These are phyloP conservation scores for Mycosarcoma mackinlayi DNA, from an alignment of 1,284 basidiomycete species.

Conservation along the genomic window DNA sequence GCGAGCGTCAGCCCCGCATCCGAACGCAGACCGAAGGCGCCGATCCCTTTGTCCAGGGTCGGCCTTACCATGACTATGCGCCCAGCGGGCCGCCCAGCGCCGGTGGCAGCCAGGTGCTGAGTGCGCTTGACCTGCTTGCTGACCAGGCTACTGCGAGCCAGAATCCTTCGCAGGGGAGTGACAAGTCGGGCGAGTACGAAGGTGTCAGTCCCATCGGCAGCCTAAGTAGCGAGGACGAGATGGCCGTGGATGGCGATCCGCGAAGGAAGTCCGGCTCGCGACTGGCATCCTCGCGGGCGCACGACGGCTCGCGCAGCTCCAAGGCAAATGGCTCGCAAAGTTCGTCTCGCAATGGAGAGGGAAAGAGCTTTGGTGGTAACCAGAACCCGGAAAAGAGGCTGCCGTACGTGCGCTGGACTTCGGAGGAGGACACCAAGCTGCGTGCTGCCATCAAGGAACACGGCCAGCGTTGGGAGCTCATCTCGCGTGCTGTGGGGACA, in stretches of 20 bases:
- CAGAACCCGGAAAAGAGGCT: slow-evolving; percentile 66
- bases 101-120: slow-evolving; percentile 41
- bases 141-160: slow-evolving; percentile 67
- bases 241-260: slow-evolving; percentile 27
- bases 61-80: slow-evolving; percentile 35
- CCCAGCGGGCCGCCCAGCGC: slow-evolving; percentile 31
- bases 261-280: slow-evolving; percentile 35
- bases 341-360: slow-evolving; percentile 27
- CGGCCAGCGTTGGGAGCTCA: slow-evolving; percentile 67
- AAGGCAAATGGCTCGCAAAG: slow-evolving; percentile 31
- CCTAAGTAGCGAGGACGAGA: slow-evolving; percentile 50
- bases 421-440: slow-evolving; percentile 66
- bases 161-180: slow-evolving; percentile 59
- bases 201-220: slow-evolving; percentile 50
- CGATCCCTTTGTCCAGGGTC: slow-evolving; percentile 30
- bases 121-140: slow-evolving; percentile 66
- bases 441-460: slow-evolving; percentile 64
- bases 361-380: slow-evolving; percentile 53
- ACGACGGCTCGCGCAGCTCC: slow-evolving; percentile 24
- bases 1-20: slow-evolving; percentile 35
- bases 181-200: slow-evolving; percentile 49
- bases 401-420: slow-evolving; percentile 66
- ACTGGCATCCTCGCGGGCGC: slow-evolving; percentile 14
- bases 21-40: slow-evolving; percentile 57
- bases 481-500: slow-evolving; percentile 66